These are phyloP conservation scores for Trichoderma asperelloides DNA, from an alignment of 495 filamentous ascomycete genomes.

Conservation along the genomic window DNA sequence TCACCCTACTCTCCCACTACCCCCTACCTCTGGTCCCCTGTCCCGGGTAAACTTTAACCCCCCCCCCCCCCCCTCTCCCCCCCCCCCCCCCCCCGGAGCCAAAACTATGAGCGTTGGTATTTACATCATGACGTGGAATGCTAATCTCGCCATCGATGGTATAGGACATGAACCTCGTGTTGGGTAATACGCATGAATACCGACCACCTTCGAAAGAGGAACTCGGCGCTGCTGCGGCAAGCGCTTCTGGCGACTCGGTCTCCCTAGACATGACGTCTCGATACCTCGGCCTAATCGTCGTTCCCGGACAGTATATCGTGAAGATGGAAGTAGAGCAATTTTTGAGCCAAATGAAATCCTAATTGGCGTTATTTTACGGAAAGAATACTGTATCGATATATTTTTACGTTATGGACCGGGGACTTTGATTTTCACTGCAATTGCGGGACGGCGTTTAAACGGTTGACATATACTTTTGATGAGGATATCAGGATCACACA, in stretches of 20 bases:
- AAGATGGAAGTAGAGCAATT: slow-evolving; percentile 85
- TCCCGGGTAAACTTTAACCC: too few relatives aligned
- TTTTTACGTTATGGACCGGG: not conserved
- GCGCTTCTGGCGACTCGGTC: slow-evolving; percentile 31
- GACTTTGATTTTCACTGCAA: not conserved
- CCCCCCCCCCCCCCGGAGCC: too few relatives aligned
- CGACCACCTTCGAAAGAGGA: slow-evolving; percentile 53
- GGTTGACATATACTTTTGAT: not conserved
- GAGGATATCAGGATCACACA: too few relatives aligned
- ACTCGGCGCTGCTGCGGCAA: slow-evolving; percentile 35
- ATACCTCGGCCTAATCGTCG: slow-evolving; percentile 81
- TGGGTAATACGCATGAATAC: slow-evolving; percentile 80
- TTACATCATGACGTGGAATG: not conserved
- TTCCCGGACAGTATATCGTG: slow-evolving; percentile 76
- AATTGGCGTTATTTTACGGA: not conserved
- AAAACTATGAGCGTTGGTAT: not conserved
- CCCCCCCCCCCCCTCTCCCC: too few relatives aligned
- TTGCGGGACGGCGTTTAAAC: not conserved
- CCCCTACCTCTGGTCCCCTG: too few relatives aligned
- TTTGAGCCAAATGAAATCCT: slow-evolving; percentile 30
- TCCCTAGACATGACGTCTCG: slow-evolving; percentile 70
- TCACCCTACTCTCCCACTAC: too few relatives aligned
- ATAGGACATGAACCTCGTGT: slow-evolving; percentile 65
- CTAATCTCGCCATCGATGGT: not conserved
- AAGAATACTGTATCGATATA: not conserved